Evolutionary conservation across 2,329 filamentous ascomycete genomes (phyloP).

Genomic region (Penicillium sp.): DNA sequence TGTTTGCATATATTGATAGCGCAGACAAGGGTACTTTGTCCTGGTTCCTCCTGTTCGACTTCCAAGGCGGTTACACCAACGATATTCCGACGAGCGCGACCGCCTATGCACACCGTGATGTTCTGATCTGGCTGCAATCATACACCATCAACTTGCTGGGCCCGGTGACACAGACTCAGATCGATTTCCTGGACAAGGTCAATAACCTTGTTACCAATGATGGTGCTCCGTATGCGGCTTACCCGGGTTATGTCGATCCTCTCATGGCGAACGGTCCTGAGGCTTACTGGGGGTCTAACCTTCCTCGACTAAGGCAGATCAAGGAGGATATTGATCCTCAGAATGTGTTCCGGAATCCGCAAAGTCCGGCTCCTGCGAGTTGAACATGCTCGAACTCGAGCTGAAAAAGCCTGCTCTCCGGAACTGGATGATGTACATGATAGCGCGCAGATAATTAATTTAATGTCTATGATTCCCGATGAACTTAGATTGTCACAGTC

Average conservation of each 20-base stretch:
- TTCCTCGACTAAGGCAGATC: slow-evolving; percentile 49
- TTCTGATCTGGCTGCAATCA: slow-evolving; percentile 61
- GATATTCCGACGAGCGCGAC: slow-evolving; percentile 59
- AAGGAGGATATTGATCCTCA: slow-evolving; percentile 56
- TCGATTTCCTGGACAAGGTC: slow-evolving; percentile 55
- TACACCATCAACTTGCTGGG: slow-evolving; percentile 57
- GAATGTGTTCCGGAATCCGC: slow-evolving; percentile 60
- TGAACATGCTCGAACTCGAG: background rate
- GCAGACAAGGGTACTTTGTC: slow-evolving; percentile 54
- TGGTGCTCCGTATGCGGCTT: slow-evolving; percentile 48
- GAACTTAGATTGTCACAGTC: background rate
- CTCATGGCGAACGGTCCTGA: slow-evolving; percentile 48
- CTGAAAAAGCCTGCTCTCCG: background rate
- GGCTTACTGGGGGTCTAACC: slow-evolving; percentile 59
- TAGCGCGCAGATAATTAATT: background rate
- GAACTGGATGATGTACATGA: background rate
- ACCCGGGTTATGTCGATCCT: slow-evolving; percentile 64
- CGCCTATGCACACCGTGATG: slow-evolving; percentile 64
- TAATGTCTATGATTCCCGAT: background rate
- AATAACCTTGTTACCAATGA: slow-evolving; percentile 41
- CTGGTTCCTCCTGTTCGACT: slow-evolving; percentile 65
- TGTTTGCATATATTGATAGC: slow-evolving; percentile 58
- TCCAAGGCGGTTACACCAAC: slow-evolving; percentile 61
- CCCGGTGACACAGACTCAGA: slow-evolving; percentile 47
- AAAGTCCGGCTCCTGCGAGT: slow-evolving; percentile 39